A percentile compares a stretch with the other conserved stretches of the same genome.
Conservation (phyloP, 2,329 filamentous ascomycete species). For the Aspergillus sp. region DNA sequence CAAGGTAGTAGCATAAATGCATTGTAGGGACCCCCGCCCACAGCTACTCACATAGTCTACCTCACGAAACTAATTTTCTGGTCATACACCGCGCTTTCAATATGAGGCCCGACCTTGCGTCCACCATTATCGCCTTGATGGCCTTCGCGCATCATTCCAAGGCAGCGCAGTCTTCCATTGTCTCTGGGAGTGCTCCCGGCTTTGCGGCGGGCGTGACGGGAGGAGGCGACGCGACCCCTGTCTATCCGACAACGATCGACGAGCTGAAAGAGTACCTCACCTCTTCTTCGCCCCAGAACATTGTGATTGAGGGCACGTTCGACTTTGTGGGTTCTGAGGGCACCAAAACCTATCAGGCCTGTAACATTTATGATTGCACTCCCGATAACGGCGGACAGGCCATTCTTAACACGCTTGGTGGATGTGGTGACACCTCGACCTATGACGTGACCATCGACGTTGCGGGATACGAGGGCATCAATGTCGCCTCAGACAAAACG, state of each 20-base stretch:
- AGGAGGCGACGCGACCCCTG: slow-evolving; percentile 56
- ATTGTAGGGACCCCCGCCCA: no score
- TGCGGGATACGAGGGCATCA: slow-evolving; percentile 53
- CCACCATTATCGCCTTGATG: no score
- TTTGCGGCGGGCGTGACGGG: slow-evolving; percentile 59
- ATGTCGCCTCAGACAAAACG: slow-evolving; percentile 59
- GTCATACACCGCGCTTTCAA: no score
- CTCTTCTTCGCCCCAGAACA: slow-evolving; percentile 56
- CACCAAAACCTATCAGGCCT: not conserved
- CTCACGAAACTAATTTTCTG: no score
- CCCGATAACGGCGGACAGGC: no score
- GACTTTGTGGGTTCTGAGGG: not conserved
- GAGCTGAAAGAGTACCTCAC: slow-evolving; percentile 62
- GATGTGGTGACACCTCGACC: no score
- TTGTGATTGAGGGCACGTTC: slow-evolving; percentile 44
- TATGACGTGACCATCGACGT: slow-evolving; percentile 46
- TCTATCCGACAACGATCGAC: slow-evolving; percentile 55
- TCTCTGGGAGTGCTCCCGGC: slow-evolving; percentile 42
- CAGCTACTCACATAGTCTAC: no score
- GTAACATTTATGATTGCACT: no score
- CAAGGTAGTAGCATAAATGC: no score
- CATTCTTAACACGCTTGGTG: no score
- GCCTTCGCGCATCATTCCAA: no score
- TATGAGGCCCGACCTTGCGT: no score
- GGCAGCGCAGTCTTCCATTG: slow-evolving; percentile 1